phyloP scores from a whole-genome alignment of 148 eudicot genomes.

The Fagopyrum homotropicum region DNA sequence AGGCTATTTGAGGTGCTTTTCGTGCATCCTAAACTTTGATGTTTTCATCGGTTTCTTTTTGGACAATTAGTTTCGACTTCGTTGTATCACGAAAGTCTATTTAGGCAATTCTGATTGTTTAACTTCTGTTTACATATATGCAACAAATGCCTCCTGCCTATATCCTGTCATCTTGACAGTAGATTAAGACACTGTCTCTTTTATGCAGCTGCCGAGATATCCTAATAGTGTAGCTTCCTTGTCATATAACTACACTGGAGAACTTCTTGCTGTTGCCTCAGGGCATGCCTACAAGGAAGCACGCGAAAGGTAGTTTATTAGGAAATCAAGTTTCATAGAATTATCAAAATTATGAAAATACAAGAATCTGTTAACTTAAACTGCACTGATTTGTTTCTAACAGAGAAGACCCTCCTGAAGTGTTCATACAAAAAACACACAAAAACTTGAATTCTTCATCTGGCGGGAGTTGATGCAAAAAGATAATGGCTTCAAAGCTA shows the following conservation, averaged over 20 bases:
- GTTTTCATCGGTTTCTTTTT: not conserved
- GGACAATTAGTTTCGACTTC: not conserved
- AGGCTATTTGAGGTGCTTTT: conserved; percentile 58
- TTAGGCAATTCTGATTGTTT: not conserved
- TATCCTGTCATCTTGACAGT: not conserved
- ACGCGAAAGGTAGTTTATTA: conserved; percentile 50
- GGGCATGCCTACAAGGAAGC: conserved; percentile 66
- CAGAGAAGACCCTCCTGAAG: conserved; percentile 70
- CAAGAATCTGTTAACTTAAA: not conserved
- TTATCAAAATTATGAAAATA: not conserved
- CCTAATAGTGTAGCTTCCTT: conserved; percentile 64
- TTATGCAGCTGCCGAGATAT: conserved; percentile 54
- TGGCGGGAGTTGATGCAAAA: conserved; percentile 17
- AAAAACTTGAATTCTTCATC: conserved; percentile 28
- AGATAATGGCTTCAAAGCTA: not conserved
- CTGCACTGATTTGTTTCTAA: conserved; percentile 16
- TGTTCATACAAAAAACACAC: conserved; percentile 50
- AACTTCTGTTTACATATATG: not conserved
- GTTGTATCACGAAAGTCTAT: not conserved
- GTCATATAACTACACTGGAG: conserved; percentile 60
- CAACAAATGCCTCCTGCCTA: not conserved
- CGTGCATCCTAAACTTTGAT: not conserved
- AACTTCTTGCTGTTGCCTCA: conserved; percentile 78
- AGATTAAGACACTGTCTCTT: not conserved
- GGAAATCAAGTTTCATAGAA: not conserved